Conservation (phyloP, 176 grass and related monocot species). For the Lolium perenne region DNA sequence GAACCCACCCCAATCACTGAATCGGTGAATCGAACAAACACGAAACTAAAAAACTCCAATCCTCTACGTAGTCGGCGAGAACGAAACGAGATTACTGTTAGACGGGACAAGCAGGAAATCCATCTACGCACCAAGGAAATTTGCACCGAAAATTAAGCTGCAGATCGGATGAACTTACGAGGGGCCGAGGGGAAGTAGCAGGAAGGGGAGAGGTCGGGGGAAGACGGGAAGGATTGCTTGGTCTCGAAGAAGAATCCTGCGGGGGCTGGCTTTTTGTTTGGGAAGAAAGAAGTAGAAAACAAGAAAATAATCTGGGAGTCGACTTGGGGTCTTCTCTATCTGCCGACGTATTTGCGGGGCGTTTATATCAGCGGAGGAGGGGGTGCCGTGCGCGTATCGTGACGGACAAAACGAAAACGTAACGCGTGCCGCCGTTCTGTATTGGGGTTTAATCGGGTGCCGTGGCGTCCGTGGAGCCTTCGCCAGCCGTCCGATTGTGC, state of each 20-base stretch:
- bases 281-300: neutral
- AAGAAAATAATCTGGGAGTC: neutral
- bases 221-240: neutral
- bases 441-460: neutral
- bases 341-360: neutral
- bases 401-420: neutral
- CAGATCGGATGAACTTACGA: conserved; percentile 3
- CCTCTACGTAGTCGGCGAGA: neutral
- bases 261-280: neutral
- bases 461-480: conserved; percentile 3
- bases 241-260: neutral
- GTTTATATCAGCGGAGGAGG: neutral
- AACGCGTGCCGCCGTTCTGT: conserved; percentile 8
- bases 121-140: neutral
- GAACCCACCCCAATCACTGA: neutral
- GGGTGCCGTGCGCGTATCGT: neutral
- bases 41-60: neutral
- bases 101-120: neutral
- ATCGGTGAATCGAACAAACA: neutral
- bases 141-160: neutral
- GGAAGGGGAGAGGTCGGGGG: neutral
- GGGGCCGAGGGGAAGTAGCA: neutral
- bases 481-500: neutral
- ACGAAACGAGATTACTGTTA: neutral
- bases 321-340: neutral